These are phyloP conservation scores for Phaffomyces antillensis DNA, from an alignment of 805 yeast species.

Conservation along the genomic window DNA sequence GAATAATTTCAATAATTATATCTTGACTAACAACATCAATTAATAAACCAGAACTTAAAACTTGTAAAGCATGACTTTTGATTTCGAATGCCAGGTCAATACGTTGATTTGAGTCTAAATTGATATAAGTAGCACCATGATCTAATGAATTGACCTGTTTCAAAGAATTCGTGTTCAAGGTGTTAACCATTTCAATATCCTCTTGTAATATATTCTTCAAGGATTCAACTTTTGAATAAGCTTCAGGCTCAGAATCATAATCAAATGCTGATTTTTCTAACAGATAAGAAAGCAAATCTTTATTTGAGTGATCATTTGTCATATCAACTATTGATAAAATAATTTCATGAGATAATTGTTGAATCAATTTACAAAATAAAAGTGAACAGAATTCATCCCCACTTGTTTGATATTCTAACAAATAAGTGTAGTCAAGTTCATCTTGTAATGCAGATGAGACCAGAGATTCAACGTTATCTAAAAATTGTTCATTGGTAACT, in stretches of 20 bases:
- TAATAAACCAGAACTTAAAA: slow-evolving; percentile 50
- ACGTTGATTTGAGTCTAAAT: slow-evolving; percentile 41
- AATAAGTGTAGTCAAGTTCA: slow-evolving; percentile 23
- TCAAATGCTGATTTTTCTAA: slow-evolving; percentile 25
- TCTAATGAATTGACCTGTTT: slow-evolving; percentile 33
- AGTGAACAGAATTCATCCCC: slow-evolving; percentile 30
- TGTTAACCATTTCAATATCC: slow-evolving; percentile 7
- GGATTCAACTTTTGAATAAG: slow-evolving; percentile 12
- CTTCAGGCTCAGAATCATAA: slow-evolving; percentile 22
- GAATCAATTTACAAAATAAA: slow-evolving; percentile 26
- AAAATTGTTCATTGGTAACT: slow-evolving; percentile 11
- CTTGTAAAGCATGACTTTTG: slow-evolving; percentile 51
- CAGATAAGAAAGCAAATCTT: slow-evolving; percentile 10
- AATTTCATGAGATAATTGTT: slow-evolving; percentile 12
- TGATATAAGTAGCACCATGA: slow-evolving; percentile 49
- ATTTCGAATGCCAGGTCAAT: slow-evolving; percentile 44
- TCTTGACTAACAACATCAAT: slow-evolving; percentile 39
- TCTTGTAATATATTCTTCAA: slow-evolving; percentile 15
- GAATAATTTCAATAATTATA: slow-evolving; percentile 38
- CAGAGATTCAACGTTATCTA: slow-evolving; percentile 17
- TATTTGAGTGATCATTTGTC: neutral
- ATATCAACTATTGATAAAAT: slow-evolving; percentile 5
- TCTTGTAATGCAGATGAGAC: slow-evolving; percentile 29
- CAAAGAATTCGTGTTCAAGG: slow-evolving; percentile 15
- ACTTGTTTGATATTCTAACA: slow-evolving; percentile 28